Percentiles rank a stretch among this genome's conserved stretches.
Evolutionary conservation across 176 grass and related monocot species (phyloP).

Genomic region (Chloris gayana): DNA sequence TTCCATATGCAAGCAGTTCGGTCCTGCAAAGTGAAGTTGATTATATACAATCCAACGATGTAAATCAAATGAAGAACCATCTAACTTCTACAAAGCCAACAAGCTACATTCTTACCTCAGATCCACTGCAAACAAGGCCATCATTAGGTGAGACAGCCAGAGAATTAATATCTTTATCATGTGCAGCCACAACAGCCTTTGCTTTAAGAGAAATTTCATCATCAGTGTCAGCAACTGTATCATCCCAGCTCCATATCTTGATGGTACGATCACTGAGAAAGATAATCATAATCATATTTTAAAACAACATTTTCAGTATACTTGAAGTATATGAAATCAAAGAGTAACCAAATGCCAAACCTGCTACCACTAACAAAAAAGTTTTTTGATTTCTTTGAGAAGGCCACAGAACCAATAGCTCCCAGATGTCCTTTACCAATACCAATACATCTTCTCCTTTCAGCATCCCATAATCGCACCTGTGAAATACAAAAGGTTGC

Average conservation of each 20-base stretch:
- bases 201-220: conserved; percentile 70
- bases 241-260: conserved; percentile 85
- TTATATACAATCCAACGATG: conserved; percentile 29
- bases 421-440: conserved; percentile 83
- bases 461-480: conserved; percentile 86
- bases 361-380: conserved; percentile 95
- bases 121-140: conserved; percentile 91
- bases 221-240: conserved; percentile 42
- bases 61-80: conserved; percentile 21
- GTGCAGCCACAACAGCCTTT: conserved; percentile 85
- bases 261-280: conserved; percentile 75
- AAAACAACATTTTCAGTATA: conserved; percentile 16
- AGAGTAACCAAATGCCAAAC: conserved; percentile 40
- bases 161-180: conserved; percentile 98
- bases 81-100: conserved; percentile 18
- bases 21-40: conserved; percentile 61
- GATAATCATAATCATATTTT: conserved; percentile 23
- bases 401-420: conserved; percentile 86
- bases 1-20: conserved; percentile 92
- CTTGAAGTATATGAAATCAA: background rate
- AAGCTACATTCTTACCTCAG: conserved; percentile 64
- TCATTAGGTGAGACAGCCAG: conserved; percentile 86
- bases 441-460: conserved; percentile 79
- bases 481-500: conserved; percentile 34
- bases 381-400: conserved; percentile 82